These are phyloP conservation scores for Oryza australiensis DNA, from an alignment of 176 grass and related monocot species.

Conservation along the genomic window DNA sequence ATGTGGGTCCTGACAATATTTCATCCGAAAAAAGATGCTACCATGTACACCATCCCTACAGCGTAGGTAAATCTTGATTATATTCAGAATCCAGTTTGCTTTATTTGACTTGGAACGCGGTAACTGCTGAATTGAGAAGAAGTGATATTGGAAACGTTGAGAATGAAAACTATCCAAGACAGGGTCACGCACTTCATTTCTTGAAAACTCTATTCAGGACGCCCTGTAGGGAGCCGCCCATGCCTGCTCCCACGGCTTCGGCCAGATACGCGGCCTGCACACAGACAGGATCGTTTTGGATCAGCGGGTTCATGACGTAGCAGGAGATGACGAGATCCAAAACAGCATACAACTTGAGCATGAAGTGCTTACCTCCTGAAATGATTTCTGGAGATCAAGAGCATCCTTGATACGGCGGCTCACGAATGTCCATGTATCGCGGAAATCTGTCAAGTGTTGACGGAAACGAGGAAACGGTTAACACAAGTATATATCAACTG, in stretches of 20 bases:
- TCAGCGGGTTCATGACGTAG: neutral
- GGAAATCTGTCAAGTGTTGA: conserved; percentile 62
- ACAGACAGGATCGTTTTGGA: conserved; percentile 12
- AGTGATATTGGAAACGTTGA: neutral
- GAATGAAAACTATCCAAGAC: neutral
- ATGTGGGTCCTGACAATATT: neutral
- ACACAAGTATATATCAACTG: neutral
- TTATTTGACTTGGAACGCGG: neutral
- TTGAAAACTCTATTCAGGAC: conserved; percentile 66
- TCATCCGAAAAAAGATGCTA: neutral
- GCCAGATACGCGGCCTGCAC: conserved; percentile 71
- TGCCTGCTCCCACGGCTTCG: conserved; percentile 73
- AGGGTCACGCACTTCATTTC: conserved; percentile 39
- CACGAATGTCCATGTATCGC: conserved; percentile 86
- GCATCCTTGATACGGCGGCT: conserved; percentile 67
- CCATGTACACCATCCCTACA: neutral
- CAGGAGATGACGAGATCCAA: neutral
- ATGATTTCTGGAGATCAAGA: conserved; percentile 80
- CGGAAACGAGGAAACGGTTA: conserved; percentile 1
- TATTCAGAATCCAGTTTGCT: neutral
- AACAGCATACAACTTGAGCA: neutral
- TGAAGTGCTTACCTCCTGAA: conserved; percentile 71
- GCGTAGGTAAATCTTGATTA: neutral
- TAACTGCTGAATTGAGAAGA: neutral
- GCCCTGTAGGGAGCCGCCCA: conserved; percentile 72